A percentile compares a stretch with the other conserved stretches of the same genome.
phyloP scores from a whole-genome alignment of 345 rosid species.

The Trapa bicornis region DNA sequence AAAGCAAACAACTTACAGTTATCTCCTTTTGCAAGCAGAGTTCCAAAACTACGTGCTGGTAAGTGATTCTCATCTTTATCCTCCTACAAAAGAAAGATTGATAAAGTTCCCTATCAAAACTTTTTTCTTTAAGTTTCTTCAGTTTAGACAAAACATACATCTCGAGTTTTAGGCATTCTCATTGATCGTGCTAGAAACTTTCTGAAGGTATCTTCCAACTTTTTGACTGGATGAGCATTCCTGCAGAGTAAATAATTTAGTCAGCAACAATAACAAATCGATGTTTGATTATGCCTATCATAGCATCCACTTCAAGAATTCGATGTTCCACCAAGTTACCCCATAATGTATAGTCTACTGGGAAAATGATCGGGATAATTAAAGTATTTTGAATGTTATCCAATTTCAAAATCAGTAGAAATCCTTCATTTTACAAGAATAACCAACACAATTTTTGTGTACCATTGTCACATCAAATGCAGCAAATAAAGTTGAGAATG shows the following conservation, averaged over 20 bases:
- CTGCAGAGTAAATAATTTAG: constrained; percentile 14
- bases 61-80: constrained; percentile 35
- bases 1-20: constrained; percentile 36
- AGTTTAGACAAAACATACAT: constrained; percentile 25
- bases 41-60: constrained; percentile 69
- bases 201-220: constrained; percentile 65
- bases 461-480: not conserved
- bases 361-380: too few relatives aligned
- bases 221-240: constrained; percentile 64
- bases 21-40: constrained; percentile 44
- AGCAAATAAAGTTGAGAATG: not conserved
- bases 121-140: not conserved
- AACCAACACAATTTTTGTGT: not conserved
- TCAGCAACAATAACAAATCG: not conserved
- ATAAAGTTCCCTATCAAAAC: not conserved
- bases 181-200: constrained; percentile 61
- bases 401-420: too few relatives aligned
- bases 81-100: constrained; percentile 21
- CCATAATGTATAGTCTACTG: too few relatives aligned
- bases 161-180: constrained; percentile 30
- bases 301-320: too few relatives aligned
- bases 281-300: not conserved
- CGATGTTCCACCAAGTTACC: too few relatives aligned
- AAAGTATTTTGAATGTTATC: not conserved
- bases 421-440: not conserved